Conservation (phyloP, 257 asterid genomes). For the Nicotiana sylvestris region DNA sequence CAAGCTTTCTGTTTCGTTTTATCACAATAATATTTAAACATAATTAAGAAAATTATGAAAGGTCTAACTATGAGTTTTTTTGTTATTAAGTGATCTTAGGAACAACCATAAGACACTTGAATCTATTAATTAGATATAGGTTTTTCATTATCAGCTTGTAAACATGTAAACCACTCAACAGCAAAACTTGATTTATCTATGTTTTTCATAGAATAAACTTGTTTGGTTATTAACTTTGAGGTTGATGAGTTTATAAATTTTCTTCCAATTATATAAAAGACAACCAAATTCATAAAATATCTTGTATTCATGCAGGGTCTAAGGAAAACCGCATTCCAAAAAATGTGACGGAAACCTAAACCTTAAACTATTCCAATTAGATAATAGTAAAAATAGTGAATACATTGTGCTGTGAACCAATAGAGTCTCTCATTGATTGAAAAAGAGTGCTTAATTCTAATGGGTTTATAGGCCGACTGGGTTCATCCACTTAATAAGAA, state of each 20-base stretch:
- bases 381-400: too few relatives aligned
- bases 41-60: too few relatives aligned
- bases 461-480: too few relatives aligned
- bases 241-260: background rate
- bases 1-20: background rate
- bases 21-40: too few relatives aligned
- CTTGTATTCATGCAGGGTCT: background rate
- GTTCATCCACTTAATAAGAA: too few relatives aligned
- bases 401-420: too few relatives aligned
- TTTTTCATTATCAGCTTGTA: background rate
- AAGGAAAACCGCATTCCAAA: too few relatives aligned
- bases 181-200: background rate
- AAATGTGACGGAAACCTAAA: too few relatives aligned
- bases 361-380: too few relatives aligned
- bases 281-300: background rate
- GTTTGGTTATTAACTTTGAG: background rate
- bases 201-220: background rate
- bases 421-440: too few relatives aligned
- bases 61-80: too few relatives aligned
- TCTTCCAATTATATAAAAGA: background rate
- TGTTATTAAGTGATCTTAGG: background rate
- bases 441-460: too few relatives aligned
- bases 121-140: background rate
- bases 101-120: background rate
- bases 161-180: constrained; percentile 1